phyloP scores from a whole-genome alignment of 306 rosid genomes.

The Macrotyloma uniflorum region DNA sequence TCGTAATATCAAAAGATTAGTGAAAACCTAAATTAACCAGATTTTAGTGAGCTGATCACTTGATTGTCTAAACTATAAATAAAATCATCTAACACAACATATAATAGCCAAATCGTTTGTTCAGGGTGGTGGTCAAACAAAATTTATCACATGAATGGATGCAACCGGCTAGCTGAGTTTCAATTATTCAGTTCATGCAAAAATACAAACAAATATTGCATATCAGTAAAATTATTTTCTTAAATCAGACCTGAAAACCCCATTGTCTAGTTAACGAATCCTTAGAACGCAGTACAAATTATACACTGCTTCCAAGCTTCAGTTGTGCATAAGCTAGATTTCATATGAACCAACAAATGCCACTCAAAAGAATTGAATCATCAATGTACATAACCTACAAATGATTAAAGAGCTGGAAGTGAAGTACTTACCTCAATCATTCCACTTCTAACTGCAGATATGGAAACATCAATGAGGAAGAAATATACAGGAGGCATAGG shows the following conservation, averaged over 20 bases:
- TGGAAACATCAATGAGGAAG: slow-evolving; percentile 93
- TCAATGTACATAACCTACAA: neutral
- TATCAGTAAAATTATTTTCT: neutral
- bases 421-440: slow-evolving; percentile 82
- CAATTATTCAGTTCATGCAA: neutral
- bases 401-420: neutral
- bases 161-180: neutral
- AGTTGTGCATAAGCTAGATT: neutral
- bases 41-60: neutral
- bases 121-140: neutral
- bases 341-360: neutral
- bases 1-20: neutral
- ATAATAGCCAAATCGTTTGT: neutral
- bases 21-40: slow-evolving; percentile 17
- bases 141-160: neutral
- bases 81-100: slow-evolving; percentile 26
- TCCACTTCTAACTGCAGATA: slow-evolving; percentile 96
- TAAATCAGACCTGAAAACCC: neutral
- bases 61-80: neutral
- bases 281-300: neutral
- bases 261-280: neutral
- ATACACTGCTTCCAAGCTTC: neutral
- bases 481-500: slow-evolving; percentile 99
- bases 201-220: slow-evolving; percentile 5
- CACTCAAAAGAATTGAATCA: neutral